Evolutionary conservation across 768 basidiomycete genomes (phyloP).

Genomic region (Tulasnella sp.): DNA sequence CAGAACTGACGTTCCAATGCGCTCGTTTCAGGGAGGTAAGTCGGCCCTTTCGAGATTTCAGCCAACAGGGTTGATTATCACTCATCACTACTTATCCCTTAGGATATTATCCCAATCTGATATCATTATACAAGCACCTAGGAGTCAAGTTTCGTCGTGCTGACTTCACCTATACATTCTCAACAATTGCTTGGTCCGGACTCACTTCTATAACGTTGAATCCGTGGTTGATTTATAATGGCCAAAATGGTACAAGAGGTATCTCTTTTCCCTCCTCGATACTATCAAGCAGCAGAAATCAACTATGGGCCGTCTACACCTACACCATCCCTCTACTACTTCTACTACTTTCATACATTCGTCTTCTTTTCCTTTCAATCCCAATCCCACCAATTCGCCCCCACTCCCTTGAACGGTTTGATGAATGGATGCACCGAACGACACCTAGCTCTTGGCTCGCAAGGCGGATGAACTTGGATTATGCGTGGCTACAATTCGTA

Average conservation of each 20-base stretch:
- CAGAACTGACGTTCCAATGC: slow-evolving; percentile 66
- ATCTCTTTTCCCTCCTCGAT: slow-evolving; percentile 36
- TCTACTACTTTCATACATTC: slow-evolving; percentile 35
- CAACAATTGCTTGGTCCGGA: slow-evolving; percentile 21
- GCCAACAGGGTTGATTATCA: neutral
- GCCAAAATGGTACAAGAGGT: slow-evolving; percentile 41
- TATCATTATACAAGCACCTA: slow-evolving; percentile 48
- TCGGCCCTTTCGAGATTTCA: neutral
- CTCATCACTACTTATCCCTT: neutral
- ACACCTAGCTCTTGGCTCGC: slow-evolving; percentile 33
- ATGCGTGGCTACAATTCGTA: slow-evolving; percentile 40
- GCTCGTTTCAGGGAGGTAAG: slow-evolving; percentile 66
- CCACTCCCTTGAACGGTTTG: slow-evolving; percentile 31
- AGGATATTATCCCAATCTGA: slow-evolving; percentile 67
- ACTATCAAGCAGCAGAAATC: neutral
- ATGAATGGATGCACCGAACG: slow-evolving; percentile 35
- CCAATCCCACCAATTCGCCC: slow-evolving; percentile 30
- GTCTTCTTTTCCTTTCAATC: slow-evolving; percentile 32
- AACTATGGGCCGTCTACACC: slow-evolving; percentile 13
- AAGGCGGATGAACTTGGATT: slow-evolving; percentile 36
- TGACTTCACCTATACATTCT: slow-evolving; percentile 65
- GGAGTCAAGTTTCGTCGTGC: slow-evolving; percentile 42
- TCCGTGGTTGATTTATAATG: slow-evolving; percentile 53
- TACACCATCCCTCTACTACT: slow-evolving; percentile 32
- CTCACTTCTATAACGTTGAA: slow-evolving; percentile 1